Percentiles rank a stretch among this genome's conserved stretches.
Evolutionary conservation across 352 stramenopile species (phyloP).

Genomic region (Peronospora destructor): DNA sequence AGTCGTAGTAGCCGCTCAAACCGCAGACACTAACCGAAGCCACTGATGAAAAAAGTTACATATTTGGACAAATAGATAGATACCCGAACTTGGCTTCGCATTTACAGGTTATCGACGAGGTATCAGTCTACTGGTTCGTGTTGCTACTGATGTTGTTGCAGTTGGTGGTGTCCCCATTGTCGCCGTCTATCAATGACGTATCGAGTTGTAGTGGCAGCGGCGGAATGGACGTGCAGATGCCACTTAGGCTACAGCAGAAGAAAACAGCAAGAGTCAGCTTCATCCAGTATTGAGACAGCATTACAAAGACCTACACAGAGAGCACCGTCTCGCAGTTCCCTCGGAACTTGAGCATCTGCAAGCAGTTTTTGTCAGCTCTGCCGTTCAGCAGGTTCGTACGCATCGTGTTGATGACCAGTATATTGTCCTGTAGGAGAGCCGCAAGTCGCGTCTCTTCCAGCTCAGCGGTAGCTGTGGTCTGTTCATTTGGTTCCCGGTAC

Average conservation of each 20-base stretch:
- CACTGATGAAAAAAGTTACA: constrained; percentile 1
- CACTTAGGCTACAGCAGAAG: constrained; percentile 32
- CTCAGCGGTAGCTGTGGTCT: constrained; percentile 12
- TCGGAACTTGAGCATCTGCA: constrained; percentile 59
- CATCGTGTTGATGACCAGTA: constrained; percentile 53
- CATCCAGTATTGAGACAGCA: neutral
- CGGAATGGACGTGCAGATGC: constrained; percentile 58
- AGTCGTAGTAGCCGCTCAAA: constrained; percentile 9
- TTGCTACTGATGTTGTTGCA: constrained; percentile 6
- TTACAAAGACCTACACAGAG: constrained; percentile 39
- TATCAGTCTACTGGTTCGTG: constrained; percentile 15
- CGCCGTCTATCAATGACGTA: constrained; percentile 48
- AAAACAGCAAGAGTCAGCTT: neutral
- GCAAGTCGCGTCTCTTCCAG: constrained; percentile 44
- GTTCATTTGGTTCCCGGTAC: constrained; percentile 29
- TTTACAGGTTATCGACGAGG: constrained; percentile 3
- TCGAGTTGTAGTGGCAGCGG: constrained; percentile 60
- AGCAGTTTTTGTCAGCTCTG: constrained; percentile 41
- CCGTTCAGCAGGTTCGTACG: constrained; percentile 60
- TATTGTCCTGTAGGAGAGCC: constrained; percentile 62
- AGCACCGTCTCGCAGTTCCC: constrained; percentile 59
- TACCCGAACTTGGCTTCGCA: constrained; percentile 5
- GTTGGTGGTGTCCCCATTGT: constrained; percentile 15
- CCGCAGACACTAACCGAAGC: constrained; percentile 20
- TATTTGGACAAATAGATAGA: constrained; percentile 17